These are phyloP conservation scores for Saccharomycopsis fermentans DNA, from an alignment of 805 yeast species.

Conservation along the genomic window DNA sequence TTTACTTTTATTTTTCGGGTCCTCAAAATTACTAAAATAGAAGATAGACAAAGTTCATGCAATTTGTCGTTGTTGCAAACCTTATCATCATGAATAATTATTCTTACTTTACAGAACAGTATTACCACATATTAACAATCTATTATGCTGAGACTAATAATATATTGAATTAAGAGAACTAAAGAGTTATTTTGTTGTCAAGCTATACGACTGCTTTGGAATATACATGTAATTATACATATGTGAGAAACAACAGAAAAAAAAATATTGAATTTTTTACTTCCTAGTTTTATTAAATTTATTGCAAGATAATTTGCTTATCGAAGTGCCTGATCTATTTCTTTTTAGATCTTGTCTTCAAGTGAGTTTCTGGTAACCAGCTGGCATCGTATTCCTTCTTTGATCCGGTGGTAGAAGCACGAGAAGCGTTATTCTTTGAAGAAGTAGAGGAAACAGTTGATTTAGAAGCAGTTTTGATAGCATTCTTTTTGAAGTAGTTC, in stretches of 20 bases:
- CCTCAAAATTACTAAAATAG: too few species aligned
- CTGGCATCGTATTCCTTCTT: conserved; percentile 30
- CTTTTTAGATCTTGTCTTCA: conserved; percentile 30
- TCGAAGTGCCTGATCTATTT: conserved; percentile 1
- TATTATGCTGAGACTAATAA: conserved; percentile 1
- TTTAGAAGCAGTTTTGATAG: conserved; percentile 16
- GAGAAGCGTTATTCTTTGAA: conserved; percentile 20
- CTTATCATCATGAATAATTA: not conserved
- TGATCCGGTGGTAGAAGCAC: conserved; percentile 25
- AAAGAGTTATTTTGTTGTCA: not conserved
- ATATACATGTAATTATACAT: not conserved
- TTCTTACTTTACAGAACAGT: not conserved
- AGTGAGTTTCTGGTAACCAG: conserved; percentile 52
- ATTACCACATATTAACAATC: not conserved
- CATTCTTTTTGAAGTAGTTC: conserved; percentile 27
- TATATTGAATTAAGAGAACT: not conserved
- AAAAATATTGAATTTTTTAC: not conserved
- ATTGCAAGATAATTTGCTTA: not conserved
- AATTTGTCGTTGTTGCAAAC: not conserved
- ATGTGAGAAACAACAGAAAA: not conserved
- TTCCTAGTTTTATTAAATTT: not conserved
- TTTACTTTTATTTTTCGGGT: too few species aligned
- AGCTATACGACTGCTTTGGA: not conserved
- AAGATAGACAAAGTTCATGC: too few species aligned
- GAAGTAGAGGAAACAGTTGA: conserved; percentile 24